Evolutionary conservation across 2,329 filamentous ascomycete species (phyloP), one percentile per base, ranked within the genome.

Genomic region (Cryphonectria carpinicola): DNA sequence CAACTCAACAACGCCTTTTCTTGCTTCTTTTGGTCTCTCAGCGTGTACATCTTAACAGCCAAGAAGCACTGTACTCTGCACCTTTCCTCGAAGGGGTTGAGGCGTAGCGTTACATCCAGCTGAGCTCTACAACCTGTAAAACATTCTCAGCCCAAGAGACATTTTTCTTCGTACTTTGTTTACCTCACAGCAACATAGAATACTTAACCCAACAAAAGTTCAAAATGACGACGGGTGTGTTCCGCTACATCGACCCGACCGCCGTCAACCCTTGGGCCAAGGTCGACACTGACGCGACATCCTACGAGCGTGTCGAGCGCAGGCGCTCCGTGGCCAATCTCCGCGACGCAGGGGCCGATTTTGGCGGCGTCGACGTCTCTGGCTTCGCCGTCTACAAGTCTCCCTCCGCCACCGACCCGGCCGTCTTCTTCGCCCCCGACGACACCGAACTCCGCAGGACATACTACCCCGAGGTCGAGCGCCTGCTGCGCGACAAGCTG

Each of bases 391-490:
- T 90, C 19, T 84, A 85, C 77, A 79, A 82, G 56, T 81, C 80
- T 14, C 87, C 89, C 0, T 83, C 88, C 0, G 79, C 80, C 10
- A 87, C 89, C 73, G 56, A 62, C 2, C 62, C 69, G 1, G 87
- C 84, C 67, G 73, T 78, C 0, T 91, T 91, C 76, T 66, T 71
- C 14, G 46, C 68, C 3, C 83, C 80, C 0, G 85, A 90, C 68
- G 88, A 91, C 22, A 76, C 75, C 0, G 82, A 84, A 17, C 85
- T 92, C 10, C 84, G 88, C 52, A 75, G 78, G 0, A 81, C 80
- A 0, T 92, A 92, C 80, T 92, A 92, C 76, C 76, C 78, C 28
- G 89, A 92, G 74, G 86, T 92, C 1, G 88, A 91, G 74, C 77
- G 80, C 0, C 78, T 92, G 1, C 80, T 92, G 2, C 83, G 84